Percentiles rank a stretch among this genome's conserved stretches.
phyloP scores from a whole-genome alignment of 768 basidiomycete genomes.

The Boletus vinaceobasis region DNA sequence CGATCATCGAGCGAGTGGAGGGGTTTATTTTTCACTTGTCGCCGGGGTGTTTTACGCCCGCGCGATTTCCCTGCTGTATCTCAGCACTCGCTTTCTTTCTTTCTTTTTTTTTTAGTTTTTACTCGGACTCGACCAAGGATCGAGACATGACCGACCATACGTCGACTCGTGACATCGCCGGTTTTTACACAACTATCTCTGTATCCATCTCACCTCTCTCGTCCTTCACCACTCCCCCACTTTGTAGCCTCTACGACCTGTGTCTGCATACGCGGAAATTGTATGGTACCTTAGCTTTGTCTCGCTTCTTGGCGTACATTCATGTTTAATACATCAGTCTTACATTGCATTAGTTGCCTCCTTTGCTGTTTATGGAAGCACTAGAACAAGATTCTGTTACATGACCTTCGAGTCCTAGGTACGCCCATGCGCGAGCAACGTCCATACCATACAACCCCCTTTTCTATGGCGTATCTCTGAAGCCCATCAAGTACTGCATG shows the following conservation, averaged over 20 bases:
- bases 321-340: background rate
- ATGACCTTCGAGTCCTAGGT: background rate
- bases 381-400: background rate
- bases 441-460: background rate
- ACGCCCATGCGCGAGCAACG: too few relatives aligned
- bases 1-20: background rate
- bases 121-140: background rate
- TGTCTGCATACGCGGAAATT: background rate
- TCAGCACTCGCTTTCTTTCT: too few relatives aligned
- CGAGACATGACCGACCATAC: background rate
- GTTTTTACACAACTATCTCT: background rate
- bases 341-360: background rate
- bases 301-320: background rate
- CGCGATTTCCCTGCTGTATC: background rate
- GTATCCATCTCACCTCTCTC: background rate
- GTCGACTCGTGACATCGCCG: background rate
- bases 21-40: background rate
- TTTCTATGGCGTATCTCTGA: slow-evolving; percentile 42
- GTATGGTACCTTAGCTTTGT: background rate
- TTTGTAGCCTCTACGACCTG: background rate
- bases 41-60: background rate
- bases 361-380: background rate
- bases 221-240: too few relatives aligned
- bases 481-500: slow-evolving; percentile 67
- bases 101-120: background rate